phyloP scores from a whole-genome alignment of 306 rosid species.

The Lathyrus oleraceus region DNA sequence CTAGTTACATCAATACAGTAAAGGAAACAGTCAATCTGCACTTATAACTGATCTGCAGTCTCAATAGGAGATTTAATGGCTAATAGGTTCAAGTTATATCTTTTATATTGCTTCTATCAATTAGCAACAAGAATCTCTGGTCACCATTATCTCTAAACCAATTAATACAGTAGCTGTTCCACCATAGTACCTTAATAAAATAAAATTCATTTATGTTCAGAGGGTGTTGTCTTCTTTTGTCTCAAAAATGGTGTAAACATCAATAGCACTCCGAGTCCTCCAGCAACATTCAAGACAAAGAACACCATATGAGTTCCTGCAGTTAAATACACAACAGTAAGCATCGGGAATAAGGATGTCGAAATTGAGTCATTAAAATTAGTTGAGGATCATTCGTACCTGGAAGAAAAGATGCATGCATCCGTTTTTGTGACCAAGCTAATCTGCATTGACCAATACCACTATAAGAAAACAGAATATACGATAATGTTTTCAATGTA shows the following conservation, averaged over 20 bases:
- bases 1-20: no score
- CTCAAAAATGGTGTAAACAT: constrained; percentile 33
- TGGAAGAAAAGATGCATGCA: constrained; percentile 29
- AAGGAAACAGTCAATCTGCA: no score
- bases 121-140: no score
- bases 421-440: constrained; percentile 29
- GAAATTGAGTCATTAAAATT: no score
- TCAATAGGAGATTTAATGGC: no score
- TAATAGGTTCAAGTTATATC: no score
- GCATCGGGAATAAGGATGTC: no score
- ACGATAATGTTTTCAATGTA: neutral
- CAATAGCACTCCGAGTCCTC: constrained; percentile 27
- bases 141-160: no score
- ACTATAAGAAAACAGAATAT: constrained; percentile 1
- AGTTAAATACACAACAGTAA: no score
- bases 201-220: neutral
- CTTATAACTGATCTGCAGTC: no score
- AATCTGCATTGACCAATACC: constrained; percentile 27
- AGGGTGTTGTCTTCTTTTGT: constrained; percentile 23
- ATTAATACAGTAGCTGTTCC: no score
- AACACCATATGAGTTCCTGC: constrained; percentile 39
- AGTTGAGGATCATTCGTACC: constrained; percentile 18
- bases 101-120: no score
- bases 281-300: constrained; percentile 25
- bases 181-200: constrained; percentile 28